Base-by-base conservation (phyloP, 306 rosid species). In the Lagenaria siceraria region DNA sequence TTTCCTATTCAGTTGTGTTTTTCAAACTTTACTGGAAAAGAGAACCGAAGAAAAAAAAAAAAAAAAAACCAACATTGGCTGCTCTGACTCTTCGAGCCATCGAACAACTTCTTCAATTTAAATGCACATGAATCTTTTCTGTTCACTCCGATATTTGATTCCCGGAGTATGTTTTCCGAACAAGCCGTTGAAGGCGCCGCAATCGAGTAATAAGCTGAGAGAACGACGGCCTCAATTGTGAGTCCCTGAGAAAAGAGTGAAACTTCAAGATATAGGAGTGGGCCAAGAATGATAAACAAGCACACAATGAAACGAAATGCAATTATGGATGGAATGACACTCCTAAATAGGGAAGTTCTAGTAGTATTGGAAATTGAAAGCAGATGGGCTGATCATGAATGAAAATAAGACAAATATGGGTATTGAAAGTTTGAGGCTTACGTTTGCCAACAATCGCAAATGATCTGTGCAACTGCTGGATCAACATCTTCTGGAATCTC, bases 401-500 rank as follows among this genome's bases (percentile, higher is more conserved):
- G 19, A 25, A 55, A 22, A 10, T 53, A 56, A 9, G 31, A 54
- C 10, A 18, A 40, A 19, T 11, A 27, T 10, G 51, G 22, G 19
- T 48, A 49, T 24, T 24, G 22, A 9, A 46, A 38, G 46, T 58
- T 55, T 71, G 56, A 52, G 80, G 82, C 96, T 86, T 81, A 90
- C 99, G 55, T 87, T 86, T 89, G 97, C 99, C 99, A 96, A 88
- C 99, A 96, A 83, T 92, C 99, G 24, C 77, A 62, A 48, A 96
- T 92, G 59, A 92, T 96, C 80, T 96, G 89, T 40, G 93, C 90
- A 24, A 92, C 97, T 65, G 58, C 85, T 22, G 97, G 96, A 84
- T 92, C 88, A 54, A 89, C 80, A 15, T 96, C 90, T 68, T 90
- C 94, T 31, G 97, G 98, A 83, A 96, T 90, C 80, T 96, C 98